Evolutionary conservation across 2,329 filamentous ascomycete genomes (phyloP), one percentile per base, ranked within the genome.

Genomic region (Emergomyces africanus): DNA sequence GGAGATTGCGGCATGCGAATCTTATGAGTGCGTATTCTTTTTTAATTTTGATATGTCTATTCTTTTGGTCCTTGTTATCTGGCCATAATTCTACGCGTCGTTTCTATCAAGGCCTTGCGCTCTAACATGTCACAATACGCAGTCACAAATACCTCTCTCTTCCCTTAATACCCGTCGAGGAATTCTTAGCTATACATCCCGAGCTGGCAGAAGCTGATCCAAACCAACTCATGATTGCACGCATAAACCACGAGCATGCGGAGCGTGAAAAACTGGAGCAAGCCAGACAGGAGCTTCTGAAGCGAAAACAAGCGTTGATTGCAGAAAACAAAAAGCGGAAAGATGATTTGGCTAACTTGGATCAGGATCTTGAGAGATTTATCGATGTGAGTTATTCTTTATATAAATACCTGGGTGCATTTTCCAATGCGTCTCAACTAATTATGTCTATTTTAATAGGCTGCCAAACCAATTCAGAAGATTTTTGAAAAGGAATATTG

Each of bases 301-400:
- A 85, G 73, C 81, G 82, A 72, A 89, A 88, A 68, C 83, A 87
- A 67, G 82, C 79, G 2, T 72, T 89, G 61, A 84, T 86, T 62
- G 82, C 83, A 39, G 84, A 87, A 70, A 96, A 96, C 71, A 95
- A 95, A 75, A 90, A 90, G 75, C 83, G 92, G 65, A 96, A 95
- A 71, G 91, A 96, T 59, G 90, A 97, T 68, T 77, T 99, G 54
- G 90, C 88, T 23, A 96, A 88, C 68, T 77, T 99, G 61, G 94
- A 99, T 67, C 87, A 88, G 68, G 90, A 96, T 72, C 77, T 97
- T 60, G 94, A 97, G 75, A 91, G 89, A 68, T 96, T 96, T 69
- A 92, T 96, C 67, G 90, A 95, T 73, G 88, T 89, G 69, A 69
- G 86, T 76, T 12, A 23, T 20, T 54, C 23, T n/a, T 23, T 35